These are phyloP conservation scores for Achaetomium macrosporum DNA, from an alignment of 2,329 filamentous ascomycete genomes.

Conservation along the genomic window DNA sequence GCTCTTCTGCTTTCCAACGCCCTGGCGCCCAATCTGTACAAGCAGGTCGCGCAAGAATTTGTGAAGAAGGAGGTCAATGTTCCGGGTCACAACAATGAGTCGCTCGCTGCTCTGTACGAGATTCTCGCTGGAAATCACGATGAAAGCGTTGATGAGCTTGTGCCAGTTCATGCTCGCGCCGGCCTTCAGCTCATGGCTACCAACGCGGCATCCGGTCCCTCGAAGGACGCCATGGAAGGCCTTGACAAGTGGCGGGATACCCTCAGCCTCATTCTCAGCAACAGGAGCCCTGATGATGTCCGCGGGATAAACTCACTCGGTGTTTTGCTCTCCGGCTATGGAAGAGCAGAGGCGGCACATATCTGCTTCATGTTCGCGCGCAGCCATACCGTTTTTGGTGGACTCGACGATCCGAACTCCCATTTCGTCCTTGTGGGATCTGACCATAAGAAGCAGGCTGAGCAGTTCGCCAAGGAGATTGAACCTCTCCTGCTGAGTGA, in stretches of 20 bases:
- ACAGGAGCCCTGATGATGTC: constrained; percentile 74
- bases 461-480: constrained; percentile 70
- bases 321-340: constrained; percentile 76
- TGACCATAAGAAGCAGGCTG: constrained; percentile 66
- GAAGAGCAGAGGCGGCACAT: constrained; percentile 84
- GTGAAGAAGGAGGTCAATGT: constrained; percentile 90
- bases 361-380: constrained; percentile 89
- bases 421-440: constrained; percentile 80
- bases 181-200: constrained; percentile 87
- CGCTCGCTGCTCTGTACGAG: constrained; percentile 86
- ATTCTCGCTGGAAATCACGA: constrained; percentile 90
- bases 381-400: constrained; percentile 64
- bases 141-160: constrained; percentile 91
- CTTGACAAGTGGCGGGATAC: constrained; percentile 94
- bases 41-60: constrained; percentile 91
- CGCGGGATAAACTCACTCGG: constrained; percentile 75
- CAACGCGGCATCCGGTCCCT: constrained; percentile 52
- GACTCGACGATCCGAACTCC: constrained; percentile 71
- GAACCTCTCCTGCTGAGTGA: constrained; percentile 93
- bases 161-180: constrained; percentile 84
- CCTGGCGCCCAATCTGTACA: constrained; percentile 78
- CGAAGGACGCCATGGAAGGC: constrained; percentile 72
- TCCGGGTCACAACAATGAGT: constrained; percentile 71
- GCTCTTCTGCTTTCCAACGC: constrained; percentile 82
- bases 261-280: constrained; percentile 76